Conservation (phyloP, 352 stramenopile species). For the Phytophthora fragariaefolia region DNA sequence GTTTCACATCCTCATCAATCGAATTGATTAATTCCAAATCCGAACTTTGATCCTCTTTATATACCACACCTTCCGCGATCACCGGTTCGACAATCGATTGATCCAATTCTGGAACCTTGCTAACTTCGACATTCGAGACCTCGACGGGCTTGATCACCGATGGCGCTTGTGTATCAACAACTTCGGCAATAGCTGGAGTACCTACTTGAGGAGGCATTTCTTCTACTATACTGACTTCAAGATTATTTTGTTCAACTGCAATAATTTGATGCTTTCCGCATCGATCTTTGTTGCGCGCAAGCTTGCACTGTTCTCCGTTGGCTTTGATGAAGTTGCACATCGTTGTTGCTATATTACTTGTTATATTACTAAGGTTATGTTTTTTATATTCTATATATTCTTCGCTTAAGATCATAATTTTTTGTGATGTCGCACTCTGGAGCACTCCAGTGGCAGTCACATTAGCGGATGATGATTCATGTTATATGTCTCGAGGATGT, state of each 20-base stretch:
- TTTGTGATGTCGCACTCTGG: neutral
- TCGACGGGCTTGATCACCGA: constrained; percentile 34
- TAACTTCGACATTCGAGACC: constrained; percentile 32
- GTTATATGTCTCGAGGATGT: neutral
- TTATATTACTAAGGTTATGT: neutral
- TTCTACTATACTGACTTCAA: constrained; percentile 36
- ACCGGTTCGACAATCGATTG: constrained; percentile 33
- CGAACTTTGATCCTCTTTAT: constrained; percentile 35
- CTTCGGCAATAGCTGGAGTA: constrained; percentile 17
- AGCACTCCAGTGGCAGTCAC: too few relatives aligned
- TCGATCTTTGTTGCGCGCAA: constrained; percentile 1
- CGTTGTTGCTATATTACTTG: constrained; percentile 1
- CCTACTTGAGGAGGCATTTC: constrained; percentile 29
- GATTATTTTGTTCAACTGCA: neutral
- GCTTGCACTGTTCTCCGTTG: constrained; percentile 1
- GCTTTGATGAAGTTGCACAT: constrained; percentile 2
- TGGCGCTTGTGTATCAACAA: constrained; percentile 34
- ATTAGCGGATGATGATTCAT: neutral
- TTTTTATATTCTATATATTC: neutral
- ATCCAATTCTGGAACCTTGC: constrained; percentile 37
- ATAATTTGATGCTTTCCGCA: neutral
- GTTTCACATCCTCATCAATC: too few relatives aligned
- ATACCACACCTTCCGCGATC: constrained; percentile 30
- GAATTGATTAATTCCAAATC: constrained; percentile 37
- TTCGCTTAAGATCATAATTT: neutral